Conservation (phyloP, 257 asterid species). For the Solanum microdontum region DNA sequence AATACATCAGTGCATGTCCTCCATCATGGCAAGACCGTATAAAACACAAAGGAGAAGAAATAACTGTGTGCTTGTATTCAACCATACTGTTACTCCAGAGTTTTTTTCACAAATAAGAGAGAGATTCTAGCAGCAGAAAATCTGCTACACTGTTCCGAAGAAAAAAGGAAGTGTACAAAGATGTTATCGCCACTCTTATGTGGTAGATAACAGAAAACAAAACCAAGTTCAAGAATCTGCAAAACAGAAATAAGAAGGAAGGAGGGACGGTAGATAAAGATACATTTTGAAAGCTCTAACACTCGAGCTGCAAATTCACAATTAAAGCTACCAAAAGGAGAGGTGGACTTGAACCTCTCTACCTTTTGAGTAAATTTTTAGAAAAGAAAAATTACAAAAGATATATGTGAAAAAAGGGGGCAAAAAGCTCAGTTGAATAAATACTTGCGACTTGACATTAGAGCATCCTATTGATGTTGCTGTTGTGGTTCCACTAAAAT, state of each 20-base stretch:
- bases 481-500: constrained; percentile 39
- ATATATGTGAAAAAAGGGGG: background rate
- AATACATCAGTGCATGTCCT: background rate
- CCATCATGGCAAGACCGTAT: background rate
- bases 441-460: background rate
- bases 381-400: constrained; percentile 14
- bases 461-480: constrained; percentile 25
- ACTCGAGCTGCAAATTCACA: constrained; percentile 3
- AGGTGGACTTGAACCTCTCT: constrained; percentile 38
- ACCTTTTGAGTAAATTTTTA: constrained; percentile 14
- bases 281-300: constrained; percentile 5
- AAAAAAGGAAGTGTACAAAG: background rate
- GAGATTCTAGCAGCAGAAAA: background rate
- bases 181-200: background rate
- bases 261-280: background rate
- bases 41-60: background rate
- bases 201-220: background rate
- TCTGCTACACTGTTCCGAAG: background rate
- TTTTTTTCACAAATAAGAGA: background rate
- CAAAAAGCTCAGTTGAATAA: background rate
- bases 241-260: background rate
- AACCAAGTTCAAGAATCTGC: background rate
- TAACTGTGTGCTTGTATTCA: background rate
- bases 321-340: constrained; percentile 31
- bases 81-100: background rate